Evolutionary conservation across 768 basidiomycete genomes (phyloP), one percentile per base, ranked within the genome.

Genomic region (Pseudohyphozyma bogoriensis): DNA sequence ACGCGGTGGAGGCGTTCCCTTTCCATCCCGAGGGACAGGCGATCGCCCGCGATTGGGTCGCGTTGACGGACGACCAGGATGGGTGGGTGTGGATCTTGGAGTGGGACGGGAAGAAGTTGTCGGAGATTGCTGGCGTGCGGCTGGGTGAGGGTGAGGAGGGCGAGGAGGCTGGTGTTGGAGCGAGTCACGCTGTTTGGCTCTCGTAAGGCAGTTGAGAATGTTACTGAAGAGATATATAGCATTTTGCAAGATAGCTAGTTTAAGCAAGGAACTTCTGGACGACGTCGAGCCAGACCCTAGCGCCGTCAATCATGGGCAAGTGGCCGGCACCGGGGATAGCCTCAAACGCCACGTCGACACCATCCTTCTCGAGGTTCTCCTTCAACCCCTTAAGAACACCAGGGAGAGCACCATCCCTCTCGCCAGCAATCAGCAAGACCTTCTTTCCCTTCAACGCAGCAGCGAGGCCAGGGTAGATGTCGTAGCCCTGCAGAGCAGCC

Each of bases 391-490:
- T 59, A 16, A 73, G 55, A 3, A 66, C 68, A 39, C 68, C 67
- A 4, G 73, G 73, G 3, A 74, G 54, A 16, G 67, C 68, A 4
- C 73, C 73, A 55, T 74, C 73, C 32, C 64, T 62, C 62, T 73
- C 70, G 16, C 73, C 73, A 7, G 72, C 73, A 4, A 73, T 47
- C 20, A 74, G 63, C 40, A 74, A 55, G 28, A 68, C 69, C 46
- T 68, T 64, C 60, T 68, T 69, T 5, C 46, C 62, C 40, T 63
- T 36, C 22, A 74, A 63, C 33, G 65, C 65, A 28, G 61, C 57
- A 20, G 63, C 62, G 10, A 73, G 60, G 3, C 69, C 70, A 4
- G 62, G 64, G 36, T 64, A 54, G 49, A 70, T 52, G 54, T 74
- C 73, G 64, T 73, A 74, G 0, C 69, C 68, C 60, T 73, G 72